phyloP scores from a whole-genome alignment of 805 yeast genomes.

The Kuraishia floccosa region DNA sequence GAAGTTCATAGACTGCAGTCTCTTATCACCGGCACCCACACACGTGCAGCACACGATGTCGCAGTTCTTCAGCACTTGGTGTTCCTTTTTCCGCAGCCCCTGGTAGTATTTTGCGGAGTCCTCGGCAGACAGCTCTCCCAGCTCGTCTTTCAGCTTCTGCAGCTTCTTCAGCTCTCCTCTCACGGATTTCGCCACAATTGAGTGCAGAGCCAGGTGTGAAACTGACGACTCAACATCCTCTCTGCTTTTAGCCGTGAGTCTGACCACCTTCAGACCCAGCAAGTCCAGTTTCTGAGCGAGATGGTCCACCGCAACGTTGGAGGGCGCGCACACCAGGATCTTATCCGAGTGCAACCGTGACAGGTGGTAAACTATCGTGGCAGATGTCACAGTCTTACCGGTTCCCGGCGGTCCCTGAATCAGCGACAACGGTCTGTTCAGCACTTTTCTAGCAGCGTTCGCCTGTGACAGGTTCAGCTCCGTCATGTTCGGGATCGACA shows the following conservation, averaged over 20 bases:
- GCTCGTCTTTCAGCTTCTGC: conserved; percentile 43
- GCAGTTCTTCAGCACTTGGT: conserved; percentile 35
- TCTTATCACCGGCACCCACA: conserved; percentile 78
- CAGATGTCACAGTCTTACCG: conserved; percentile 90
- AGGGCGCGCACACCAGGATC: conserved; percentile 87
- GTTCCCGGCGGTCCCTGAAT: conserved; percentile 98
- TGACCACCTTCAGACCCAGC: conserved; percentile 69
- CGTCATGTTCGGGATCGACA: conserved; percentile 58
- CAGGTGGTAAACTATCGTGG: conserved; percentile 74
- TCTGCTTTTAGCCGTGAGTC: conserved; percentile 65
- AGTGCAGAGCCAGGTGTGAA: conserved; percentile 44
- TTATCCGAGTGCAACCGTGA: conserved; percentile 48
- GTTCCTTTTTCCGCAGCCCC: conserved; percentile 36
- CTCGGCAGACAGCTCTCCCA: conserved; percentile 52
- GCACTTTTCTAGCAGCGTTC: conserved; percentile 60
- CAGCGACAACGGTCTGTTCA: conserved; percentile 63
- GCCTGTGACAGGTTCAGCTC: conserved; percentile 70
- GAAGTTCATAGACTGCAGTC: conserved; percentile 47
- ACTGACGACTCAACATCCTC: conserved; percentile 71
- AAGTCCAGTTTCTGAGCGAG: conserved; percentile 59
- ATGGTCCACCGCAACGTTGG: conserved; percentile 92
- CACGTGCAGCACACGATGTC: conserved; percentile 87
- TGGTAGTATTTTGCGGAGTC: conserved; percentile 37
- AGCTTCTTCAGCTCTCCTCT: conserved; percentile 49
- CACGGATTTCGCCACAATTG: conserved; percentile 33